Evolutionary conservation across 129 eudicot genomes (phyloP), one percentile per base, ranked within the genome.

Genomic region (Deinandra increscens): DNA sequence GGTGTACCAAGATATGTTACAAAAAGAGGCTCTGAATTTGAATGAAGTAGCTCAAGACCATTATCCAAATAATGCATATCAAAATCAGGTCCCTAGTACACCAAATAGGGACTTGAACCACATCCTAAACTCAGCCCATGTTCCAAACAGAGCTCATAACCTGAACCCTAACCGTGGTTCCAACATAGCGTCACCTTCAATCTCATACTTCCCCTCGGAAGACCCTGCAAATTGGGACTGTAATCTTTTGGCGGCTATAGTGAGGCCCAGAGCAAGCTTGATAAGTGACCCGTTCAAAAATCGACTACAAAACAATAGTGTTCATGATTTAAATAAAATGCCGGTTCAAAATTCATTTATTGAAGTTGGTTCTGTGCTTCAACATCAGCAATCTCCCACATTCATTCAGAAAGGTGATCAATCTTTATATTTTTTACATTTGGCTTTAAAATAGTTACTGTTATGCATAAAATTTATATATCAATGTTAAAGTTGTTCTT

Each of bases 1-100:
- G 17, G 53, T 84, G 34, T 87, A 84, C 70, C 73, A 75, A 9
- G 79, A 63, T 9, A 20, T 84, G 45, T 78, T 87, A 72, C 75
- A 72, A 55, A 71, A 74, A 66, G 76, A 77, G 58, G 7, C 71
- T 5, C 29, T 66, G 12, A 45, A 41, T 60, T 38, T 66, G 13
- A 75, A 58, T 56, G 71, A 23, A 23, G 79, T 66, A 44, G 75
- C 54, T 59, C 83, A 84, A 70, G 41, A 29, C 49, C 34, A 50
- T 5, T 67, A 51, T 38, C 69, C 15, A 45, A 15, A 44, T 13
- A 10, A 23, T 15, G 72, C 9, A 15, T n/a, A 53, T 44, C 74
- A 19, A 66, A 44, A 0, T 56, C 68, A 2, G 50, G 74, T 45
- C 56, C 7, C 14, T 20, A 34, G 51, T 46, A 61, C 61, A 18